Percentiles rank a stretch among this genome's conserved stretches.
phyloP scores from a whole-genome alignment of 2,329 filamentous ascomycete genomes.

The Fusarium sp. region DNA sequence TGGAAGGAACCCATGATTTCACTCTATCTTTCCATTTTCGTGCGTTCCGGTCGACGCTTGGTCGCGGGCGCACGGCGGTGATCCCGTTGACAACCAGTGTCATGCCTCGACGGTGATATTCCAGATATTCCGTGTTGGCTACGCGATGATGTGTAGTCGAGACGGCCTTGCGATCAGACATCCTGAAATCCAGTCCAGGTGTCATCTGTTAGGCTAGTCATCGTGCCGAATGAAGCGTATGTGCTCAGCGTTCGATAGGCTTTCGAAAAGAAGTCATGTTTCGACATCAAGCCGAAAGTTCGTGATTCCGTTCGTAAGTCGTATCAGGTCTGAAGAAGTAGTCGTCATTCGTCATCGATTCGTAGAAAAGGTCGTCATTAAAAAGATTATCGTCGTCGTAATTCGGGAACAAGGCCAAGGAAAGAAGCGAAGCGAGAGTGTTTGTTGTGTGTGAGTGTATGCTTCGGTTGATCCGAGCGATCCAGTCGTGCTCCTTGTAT shows the following conservation, averaged over 20 bases:
- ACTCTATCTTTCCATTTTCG: constrained; percentile 43
- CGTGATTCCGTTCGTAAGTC: constrained; percentile 46
- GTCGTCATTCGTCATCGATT: constrained; percentile 50
- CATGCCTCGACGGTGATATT: constrained; percentile 50
- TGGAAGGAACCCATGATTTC: constrained; percentile 42
- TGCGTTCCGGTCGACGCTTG: constrained; percentile 14
- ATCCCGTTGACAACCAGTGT: constrained; percentile 57
- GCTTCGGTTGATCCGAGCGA: constrained; percentile 31
- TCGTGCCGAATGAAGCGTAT: constrained; percentile 45
- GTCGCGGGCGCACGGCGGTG: constrained; percentile 36
- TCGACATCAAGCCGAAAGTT: constrained; percentile 48
- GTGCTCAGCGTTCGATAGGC: constrained; percentile 41
- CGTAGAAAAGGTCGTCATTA: constrained; percentile 56
- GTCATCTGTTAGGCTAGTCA: constrained; percentile 31
- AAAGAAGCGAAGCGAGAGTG: constrained; percentile 51
- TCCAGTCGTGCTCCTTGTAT: constrained; percentile 25
- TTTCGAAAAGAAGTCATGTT: constrained; percentile 44
- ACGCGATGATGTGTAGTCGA: constrained; percentile 47
- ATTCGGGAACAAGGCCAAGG: constrained; percentile 53
- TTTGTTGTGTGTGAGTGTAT: constrained; percentile 14
- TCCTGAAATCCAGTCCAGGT: constrained; percentile 45
- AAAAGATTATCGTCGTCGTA: constrained; percentile 48
- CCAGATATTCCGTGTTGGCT: constrained; percentile 51
- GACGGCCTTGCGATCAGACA: constrained; percentile 43
- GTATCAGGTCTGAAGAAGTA: constrained; percentile 45